phyloP scores from a whole-genome alignment of 2,329 filamentous ascomycete species.

The Trichoderma aggressivum region DNA sequence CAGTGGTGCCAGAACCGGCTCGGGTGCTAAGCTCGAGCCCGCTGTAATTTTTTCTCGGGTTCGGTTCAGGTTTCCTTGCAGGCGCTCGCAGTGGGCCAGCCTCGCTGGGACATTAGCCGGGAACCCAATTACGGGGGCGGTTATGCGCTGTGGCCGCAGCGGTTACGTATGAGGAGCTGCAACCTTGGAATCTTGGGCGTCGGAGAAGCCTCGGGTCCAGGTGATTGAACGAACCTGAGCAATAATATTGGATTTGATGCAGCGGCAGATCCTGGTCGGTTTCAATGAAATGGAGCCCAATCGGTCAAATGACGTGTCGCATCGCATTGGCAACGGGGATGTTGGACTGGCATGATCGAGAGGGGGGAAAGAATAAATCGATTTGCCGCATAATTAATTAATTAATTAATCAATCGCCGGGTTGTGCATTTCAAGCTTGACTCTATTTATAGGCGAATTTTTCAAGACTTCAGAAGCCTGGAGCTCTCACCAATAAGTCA shows the following conservation, averaged over 20 bases:
- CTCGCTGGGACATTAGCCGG: slow-evolving; percentile 4
- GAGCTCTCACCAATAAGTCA: neutral
- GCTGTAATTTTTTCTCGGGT: neutral
- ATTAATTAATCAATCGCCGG: neutral
- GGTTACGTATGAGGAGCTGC: neutral
- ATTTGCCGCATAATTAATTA: neutral
- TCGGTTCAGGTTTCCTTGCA: neutral
- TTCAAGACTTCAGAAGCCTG: neutral
- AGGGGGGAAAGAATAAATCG: neutral
- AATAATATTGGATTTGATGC: too few species aligned
- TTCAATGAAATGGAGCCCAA: slow-evolving; percentile 5
- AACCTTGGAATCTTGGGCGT: neutral
- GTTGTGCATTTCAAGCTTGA: neutral
- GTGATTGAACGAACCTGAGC: too few species aligned
- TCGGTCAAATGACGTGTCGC: slow-evolving; percentile 11
- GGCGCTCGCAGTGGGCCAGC: neutral
- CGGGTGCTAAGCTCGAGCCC: neutral
- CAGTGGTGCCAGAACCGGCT: neutral
- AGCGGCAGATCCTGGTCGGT: slow-evolving; percentile 5
- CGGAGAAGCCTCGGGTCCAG: slow-evolving; percentile 15
- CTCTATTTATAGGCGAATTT: neutral
- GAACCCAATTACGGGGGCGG: neutral
- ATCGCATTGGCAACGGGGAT: neutral
- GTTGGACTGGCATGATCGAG: neutral
- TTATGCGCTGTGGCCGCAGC: neutral